Evolutionary conservation across 805 yeast species (phyloP).

Genomic region (Candida dajiaensis): DNA sequence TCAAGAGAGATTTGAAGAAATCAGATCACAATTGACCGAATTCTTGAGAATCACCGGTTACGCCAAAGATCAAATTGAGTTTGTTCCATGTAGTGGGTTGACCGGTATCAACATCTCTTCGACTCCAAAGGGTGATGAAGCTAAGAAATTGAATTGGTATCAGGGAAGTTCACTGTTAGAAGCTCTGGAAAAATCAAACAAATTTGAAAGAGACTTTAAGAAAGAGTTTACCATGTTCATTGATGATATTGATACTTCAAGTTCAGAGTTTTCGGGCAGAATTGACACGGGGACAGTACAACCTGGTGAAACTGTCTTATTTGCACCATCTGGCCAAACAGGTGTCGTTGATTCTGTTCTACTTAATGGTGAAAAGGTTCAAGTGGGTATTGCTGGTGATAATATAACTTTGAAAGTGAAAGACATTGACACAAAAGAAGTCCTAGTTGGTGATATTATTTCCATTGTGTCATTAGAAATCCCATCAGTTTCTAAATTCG

Average conservation of each 20-base stretch:
- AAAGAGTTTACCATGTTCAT: slow-evolving; percentile 87
- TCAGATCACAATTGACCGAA: slow-evolving; percentile 68
- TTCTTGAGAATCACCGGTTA: slow-evolving; percentile 83
- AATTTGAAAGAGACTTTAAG: slow-evolving; percentile 75
- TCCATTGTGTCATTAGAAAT: slow-evolving; percentile 91
- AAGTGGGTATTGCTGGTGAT: slow-evolving; percentile 86
- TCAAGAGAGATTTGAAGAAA: slow-evolving; percentile 74
- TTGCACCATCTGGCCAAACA: slow-evolving; percentile 88
- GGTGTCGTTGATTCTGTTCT: slow-evolving; percentile 87
- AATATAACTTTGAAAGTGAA: slow-evolving; percentile 87
- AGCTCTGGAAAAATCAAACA: slow-evolving; percentile 80
- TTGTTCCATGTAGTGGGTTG: slow-evolving; percentile 91
- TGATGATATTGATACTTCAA: slow-evolving; percentile 78
- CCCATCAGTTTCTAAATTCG: slow-evolving; percentile 70
- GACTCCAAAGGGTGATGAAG: slow-evolving; percentile 67
- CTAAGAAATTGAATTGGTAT: slow-evolving; percentile 23
- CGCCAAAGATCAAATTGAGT: slow-evolving; percentile 76
- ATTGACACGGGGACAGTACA: slow-evolving; percentile 89
- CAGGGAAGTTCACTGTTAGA: slow-evolving; percentile 80
- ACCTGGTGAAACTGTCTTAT: slow-evolving; percentile 86
- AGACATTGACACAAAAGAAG: slow-evolving; percentile 84
- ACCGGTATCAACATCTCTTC: slow-evolving; percentile 86
- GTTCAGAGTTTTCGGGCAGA: slow-evolving; percentile 92
- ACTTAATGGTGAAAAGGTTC: slow-evolving; percentile 80
- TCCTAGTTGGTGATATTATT: slow-evolving; percentile 89